Percentiles rank a stretch among this genome's conserved stretches.
phyloP scores from a whole-genome alignment of 768 basidiomycete genomes.

The Trametes maxima region DNA sequence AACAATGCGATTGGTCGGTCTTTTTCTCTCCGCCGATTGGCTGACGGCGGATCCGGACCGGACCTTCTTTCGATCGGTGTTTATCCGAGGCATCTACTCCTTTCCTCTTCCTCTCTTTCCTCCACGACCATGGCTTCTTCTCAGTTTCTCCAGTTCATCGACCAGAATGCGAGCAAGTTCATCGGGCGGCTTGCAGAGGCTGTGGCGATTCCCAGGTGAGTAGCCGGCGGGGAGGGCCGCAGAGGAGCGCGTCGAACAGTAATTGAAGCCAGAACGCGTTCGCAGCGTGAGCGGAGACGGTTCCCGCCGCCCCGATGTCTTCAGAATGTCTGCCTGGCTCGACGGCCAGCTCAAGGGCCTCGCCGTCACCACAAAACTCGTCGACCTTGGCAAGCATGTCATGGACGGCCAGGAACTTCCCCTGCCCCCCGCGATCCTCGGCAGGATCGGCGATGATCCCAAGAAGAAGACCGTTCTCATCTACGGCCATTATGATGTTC shows the following conservation, averaged over 20 bases:
- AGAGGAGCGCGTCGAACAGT: not conserved
- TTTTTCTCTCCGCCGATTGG: too few relatives aligned
- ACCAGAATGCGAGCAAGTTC: slow-evolving; percentile 69
- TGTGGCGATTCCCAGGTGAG: slow-evolving; percentile 79
- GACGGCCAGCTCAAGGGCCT: slow-evolving; percentile 70
- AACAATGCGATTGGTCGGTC: too few relatives aligned
- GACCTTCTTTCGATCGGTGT: too few relatives aligned
- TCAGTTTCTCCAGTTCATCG: slow-evolving; percentile 54
- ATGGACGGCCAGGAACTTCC: slow-evolving; percentile 71
- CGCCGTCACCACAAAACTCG: slow-evolving; percentile 75
- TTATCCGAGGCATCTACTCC: not conserved
- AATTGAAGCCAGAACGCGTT: too few relatives aligned
- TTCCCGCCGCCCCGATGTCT: slow-evolving; percentile 70
- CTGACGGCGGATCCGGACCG: too few relatives aligned
- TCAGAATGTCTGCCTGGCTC: slow-evolving; percentile 87
- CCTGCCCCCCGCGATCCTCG: slow-evolving; percentile 85
- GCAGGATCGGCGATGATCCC: slow-evolving; percentile 77
- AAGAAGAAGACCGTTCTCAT: slow-evolving; percentile 92
- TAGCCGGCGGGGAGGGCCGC: too few relatives aligned
- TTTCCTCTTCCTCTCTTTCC: not conserved
- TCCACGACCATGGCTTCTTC: slow-evolving; percentile 37
- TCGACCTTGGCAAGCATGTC: slow-evolving; percentile 75
- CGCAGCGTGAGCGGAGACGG: slow-evolving; percentile 69
- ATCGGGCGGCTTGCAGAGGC: slow-evolving; percentile 80
- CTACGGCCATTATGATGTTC: slow-evolving; percentile 96